Evolutionary conservation across 2,329 filamentous ascomycete species (phyloP).

Genomic region (Calonectria honghensis): DNA sequence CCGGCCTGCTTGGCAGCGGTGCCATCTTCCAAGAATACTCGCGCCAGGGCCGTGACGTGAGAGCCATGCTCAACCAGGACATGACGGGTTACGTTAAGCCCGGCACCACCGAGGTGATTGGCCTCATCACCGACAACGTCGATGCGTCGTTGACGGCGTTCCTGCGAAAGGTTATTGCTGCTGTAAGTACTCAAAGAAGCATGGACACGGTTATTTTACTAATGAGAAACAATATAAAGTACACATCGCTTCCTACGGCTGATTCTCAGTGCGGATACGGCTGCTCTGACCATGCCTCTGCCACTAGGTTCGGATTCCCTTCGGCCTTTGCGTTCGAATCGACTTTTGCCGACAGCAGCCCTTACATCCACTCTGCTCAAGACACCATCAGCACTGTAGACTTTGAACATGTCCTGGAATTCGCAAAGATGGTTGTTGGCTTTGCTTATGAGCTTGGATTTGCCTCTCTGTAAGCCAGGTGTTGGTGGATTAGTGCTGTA

Average conservation of each 20-base stretch:
- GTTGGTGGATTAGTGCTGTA: neutral
- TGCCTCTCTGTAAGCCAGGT: conserved; percentile 38
- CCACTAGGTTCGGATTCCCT: conserved; percentile 79
- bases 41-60: conserved; percentile 58
- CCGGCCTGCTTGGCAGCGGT: conserved; percentile 84
- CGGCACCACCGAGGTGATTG: conserved; percentile 56
- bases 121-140: conserved; percentile 64
- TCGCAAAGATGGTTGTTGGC: conserved; percentile 71
- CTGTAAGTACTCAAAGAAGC: conserved; percentile 39
- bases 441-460: conserved; percentile 75
- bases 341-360: conserved; percentile 76
- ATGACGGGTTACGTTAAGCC: conserved; percentile 64
- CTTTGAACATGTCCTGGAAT: conserved; percentile 80
- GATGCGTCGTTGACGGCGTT: conserved; percentile 60
- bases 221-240: conserved; percentile 43
- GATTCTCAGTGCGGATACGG: conserved; percentile 73
- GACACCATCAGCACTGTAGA: conserved; percentile 82
- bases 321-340: conserved; percentile 80
- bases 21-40: conserved; percentile 64
- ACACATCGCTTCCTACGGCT: conserved; percentile 63
- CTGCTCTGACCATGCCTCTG: conserved; percentile 80
- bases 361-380: conserved; percentile 83
- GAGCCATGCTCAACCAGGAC: conserved; percentile 66
- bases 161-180: conserved; percentile 61
- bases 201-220: neutral